Evolutionary conservation across 1,139 yeast species (phyloP), one percentile per base, ranked within the genome.

Genomic region (Sugiyamaella xylanicola): DNA sequence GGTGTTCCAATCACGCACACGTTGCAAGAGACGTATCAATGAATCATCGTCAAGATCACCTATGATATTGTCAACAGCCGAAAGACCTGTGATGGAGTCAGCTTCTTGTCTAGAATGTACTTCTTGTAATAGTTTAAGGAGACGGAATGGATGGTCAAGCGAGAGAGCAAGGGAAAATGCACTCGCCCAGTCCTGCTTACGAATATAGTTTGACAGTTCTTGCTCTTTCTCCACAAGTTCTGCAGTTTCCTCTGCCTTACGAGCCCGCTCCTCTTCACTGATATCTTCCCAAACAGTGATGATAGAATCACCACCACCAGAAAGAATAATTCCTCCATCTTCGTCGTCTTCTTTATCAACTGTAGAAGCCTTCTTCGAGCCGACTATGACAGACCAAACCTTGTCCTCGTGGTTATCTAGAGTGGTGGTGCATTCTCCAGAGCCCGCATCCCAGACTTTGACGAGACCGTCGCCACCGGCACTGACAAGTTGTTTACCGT

Each of bases 271-370:
- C 66, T 86, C 90, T 57, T 84, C 92, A 1, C 96, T 88, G 65
- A 86, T 85, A 72, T 93, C 99, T 55, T 77, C 76, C 99, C 99
- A 93, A 47, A 87, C 77, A 49, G 89, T 87, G 60, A 93, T 80
- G 48, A 89, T 86, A 53, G 98, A 97, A 71, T 93, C 98, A 1
- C 97, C 97, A 71, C 95, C 98, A 0, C 97, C 98, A 55, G 91
- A 83, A 1, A 89, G 81, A 57, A 93, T 79, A 11, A 44, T 40
- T n/a, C 51, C 43, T 11, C 55, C 54, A 54, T 79, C 78, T 13
- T 79, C 79, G 22, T 95, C 96, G 63, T 86, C 87, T 35, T 80
- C 75, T 4, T 54, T 45, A 25, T 22, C 45, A 5, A 19, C 48
- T n/a, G 35, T 22, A 17, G 25, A 15, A 1, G 36, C 16, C 22